Evolutionary conservation across 352 stramenopile species (phyloP).

Genomic region (Pythium rishiriense): DNA sequence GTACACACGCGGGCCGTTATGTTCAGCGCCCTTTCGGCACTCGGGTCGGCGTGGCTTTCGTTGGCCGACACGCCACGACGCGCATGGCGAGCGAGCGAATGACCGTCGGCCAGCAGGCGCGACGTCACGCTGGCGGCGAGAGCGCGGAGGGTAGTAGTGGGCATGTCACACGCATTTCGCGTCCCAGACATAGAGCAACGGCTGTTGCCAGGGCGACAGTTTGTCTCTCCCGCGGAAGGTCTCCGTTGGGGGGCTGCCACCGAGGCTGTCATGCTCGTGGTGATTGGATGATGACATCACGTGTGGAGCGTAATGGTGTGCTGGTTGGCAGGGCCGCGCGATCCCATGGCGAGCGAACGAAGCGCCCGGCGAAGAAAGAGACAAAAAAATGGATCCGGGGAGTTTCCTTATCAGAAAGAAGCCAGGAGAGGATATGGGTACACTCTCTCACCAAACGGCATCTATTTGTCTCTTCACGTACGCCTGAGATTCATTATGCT

Average conservation of each 20-base stretch:
- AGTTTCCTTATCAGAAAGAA: not conserved
- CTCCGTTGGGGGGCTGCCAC: not conserved
- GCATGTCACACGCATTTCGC: not conserved
- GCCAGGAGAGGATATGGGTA: not conserved
- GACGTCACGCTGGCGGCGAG: not conserved
- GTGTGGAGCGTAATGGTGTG: not conserved
- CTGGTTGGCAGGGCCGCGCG: not conserved
- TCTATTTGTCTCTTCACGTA: no score
- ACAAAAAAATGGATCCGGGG: not conserved
- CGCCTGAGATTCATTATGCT: no score
- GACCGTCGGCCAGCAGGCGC: not conserved
- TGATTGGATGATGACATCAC: slow-evolving; percentile 3
- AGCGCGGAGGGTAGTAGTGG: not conserved
- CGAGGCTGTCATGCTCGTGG: not conserved
- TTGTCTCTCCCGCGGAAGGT: not conserved
- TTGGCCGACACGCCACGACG: no score
- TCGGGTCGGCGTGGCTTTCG: not conserved
- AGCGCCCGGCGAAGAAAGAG: not conserved
- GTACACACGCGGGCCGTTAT: no score
- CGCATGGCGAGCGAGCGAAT: slow-evolving; percentile 7
- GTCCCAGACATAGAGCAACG: slow-evolving; percentile 1
- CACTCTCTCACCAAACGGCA: not conserved
- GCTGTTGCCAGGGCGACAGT: not conserved
- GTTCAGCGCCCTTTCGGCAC: not conserved
- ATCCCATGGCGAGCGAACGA: no score